These are phyloP conservation scores for Sesbania bispinosa DNA, from an alignment of 306 rosid species.

Conservation along the genomic window DNA sequence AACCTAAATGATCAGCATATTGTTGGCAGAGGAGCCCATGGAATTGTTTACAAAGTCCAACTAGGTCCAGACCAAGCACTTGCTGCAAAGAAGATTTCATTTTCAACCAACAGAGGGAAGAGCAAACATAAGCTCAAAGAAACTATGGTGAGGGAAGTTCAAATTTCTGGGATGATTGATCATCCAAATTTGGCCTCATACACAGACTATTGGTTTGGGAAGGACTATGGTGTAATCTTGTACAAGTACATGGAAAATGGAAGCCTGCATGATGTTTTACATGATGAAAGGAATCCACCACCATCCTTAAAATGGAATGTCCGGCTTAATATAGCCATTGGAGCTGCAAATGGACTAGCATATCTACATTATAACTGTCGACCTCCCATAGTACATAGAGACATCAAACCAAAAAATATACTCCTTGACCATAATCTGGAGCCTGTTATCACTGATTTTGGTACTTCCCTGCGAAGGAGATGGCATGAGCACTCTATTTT, in stretches of 20 bases:
- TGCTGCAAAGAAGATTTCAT: slow-evolving; percentile 57
- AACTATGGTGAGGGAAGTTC: too few relatives aligned
- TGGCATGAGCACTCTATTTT: too few relatives aligned
- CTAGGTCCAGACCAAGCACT: slow-evolving; percentile 17
- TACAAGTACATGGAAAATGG: slow-evolving; percentile 56
- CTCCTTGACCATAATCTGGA: slow-evolving; percentile 65
- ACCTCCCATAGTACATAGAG: slow-evolving; percentile 52
- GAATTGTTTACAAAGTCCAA: slow-evolving; percentile 57
- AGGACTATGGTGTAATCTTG: slow-evolving; percentile 50
- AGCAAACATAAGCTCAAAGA: not conserved
- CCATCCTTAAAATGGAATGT: slow-evolving; percentile 44
- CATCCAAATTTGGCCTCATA: slow-evolving; percentile 54
- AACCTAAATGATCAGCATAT: slow-evolving; percentile 42
- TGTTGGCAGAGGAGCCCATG: slow-evolving; percentile 74
- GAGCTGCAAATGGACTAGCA: slow-evolving; percentile 58
- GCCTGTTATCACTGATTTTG: slow-evolving; percentile 58
- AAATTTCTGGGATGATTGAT: slow-evolving; percentile 40
- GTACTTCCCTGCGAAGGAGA: too few relatives aligned
- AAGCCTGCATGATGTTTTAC: slow-evolving; percentile 64
- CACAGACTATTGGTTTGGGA: slow-evolving; percentile 39
- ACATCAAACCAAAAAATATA: slow-evolving; percentile 61
- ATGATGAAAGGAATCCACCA: slow-evolving; percentile 43
- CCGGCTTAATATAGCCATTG: slow-evolving; percentile 53
- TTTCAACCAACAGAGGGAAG: not conserved
- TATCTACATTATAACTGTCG: slow-evolving; percentile 57